Base-by-base conservation (phyloP, 441 rosid genomes). In the Pelargonium myrrhifolium region DNA sequence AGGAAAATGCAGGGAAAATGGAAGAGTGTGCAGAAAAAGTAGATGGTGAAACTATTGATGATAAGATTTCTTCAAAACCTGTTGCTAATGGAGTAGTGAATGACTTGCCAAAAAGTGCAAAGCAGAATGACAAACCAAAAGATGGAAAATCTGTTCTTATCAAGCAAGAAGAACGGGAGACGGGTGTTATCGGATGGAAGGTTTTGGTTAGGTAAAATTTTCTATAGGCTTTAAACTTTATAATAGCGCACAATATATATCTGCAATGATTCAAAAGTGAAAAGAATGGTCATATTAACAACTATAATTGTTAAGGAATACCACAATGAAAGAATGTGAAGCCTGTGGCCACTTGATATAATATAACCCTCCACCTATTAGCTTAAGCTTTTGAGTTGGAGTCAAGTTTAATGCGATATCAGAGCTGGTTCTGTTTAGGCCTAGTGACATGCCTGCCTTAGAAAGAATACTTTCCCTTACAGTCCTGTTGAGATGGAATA, bases 1-100 rank as follows among this genome's bases (percentile, higher is more conserved):
- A n/a, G 97, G 96, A 93, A 84, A 90, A 93, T 84, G 98, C 98
- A 9, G 98, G 98, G 28, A 93, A 93, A 82, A 87, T 93, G 87
- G 98, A 91, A 81, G 97, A 88, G 12, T 82, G 84, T 79, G 83
- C 51, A 17, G 93, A 85, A 77, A 82, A 76, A 56, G 86, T 71
- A 62, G 81, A 80, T 67, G 80, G 65, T 68, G 83, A 86, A 68
- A 75, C 65, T 24, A 35, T 39, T 26, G 84, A 80, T 73, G 71
- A 74, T 53, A 73, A 72, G 56, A 72, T 76, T 64, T 71, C 77
- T 56, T 61, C 83, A 69, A 80, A 81, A 76, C 85, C 82, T 67
- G 80, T 83, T 75, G 83, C 78, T 65, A 86, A 84, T 76, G 88
- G 92, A 55, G 80, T 62, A 65, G 66, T 26, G 21, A 74, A 79